These are phyloP conservation scores for Xylariaceae sp. DNA, from an alignment of 2,329 filamentous ascomycete genomes.

Conservation along the genomic window DNA sequence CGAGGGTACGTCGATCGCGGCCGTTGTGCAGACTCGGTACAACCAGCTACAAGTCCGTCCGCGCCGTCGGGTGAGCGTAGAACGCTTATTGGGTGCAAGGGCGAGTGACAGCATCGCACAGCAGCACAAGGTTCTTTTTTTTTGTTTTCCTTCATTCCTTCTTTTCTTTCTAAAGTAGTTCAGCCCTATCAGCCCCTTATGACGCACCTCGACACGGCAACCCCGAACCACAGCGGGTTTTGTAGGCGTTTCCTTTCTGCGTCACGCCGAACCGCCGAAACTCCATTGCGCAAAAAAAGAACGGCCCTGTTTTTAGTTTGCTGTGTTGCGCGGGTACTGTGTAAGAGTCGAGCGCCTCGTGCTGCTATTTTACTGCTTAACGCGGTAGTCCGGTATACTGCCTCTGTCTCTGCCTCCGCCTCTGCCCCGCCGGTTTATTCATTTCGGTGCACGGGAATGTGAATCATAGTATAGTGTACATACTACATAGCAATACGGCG, in stretches of 20 bases:
- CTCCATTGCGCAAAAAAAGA: background rate
- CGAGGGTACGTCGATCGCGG: too few species aligned
- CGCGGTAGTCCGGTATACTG: background rate
- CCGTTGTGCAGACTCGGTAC: too few species aligned
- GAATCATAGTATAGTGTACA: too few species aligned
- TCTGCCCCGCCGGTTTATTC: too few species aligned
- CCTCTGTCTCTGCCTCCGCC: background rate
- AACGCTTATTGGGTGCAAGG: constrained; percentile 3
- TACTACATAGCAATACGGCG: too few species aligned
- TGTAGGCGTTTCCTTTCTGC: constrained; percentile 8
- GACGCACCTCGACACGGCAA: constrained; percentile 23
- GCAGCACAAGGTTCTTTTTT: background rate
- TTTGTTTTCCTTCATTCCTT: background rate
- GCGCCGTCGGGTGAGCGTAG: background rate
- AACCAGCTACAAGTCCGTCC: background rate
- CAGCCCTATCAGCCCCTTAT: constrained; percentile 23
- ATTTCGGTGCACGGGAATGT: too few species aligned
- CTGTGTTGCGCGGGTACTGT: background rate
- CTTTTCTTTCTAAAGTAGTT: constrained; percentile 9
- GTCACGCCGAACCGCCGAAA: background rate
- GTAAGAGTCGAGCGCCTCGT: background rate
- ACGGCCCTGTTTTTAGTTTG: too few species aligned
- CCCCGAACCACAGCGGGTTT: constrained; percentile 17
- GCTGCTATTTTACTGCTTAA: background rate
- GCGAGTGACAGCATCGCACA: background rate